These are phyloP conservation scores for Curvularia sp. DNA, from an alignment of 2,329 filamentous ascomycete species.

Conservation along the genomic window DNA sequence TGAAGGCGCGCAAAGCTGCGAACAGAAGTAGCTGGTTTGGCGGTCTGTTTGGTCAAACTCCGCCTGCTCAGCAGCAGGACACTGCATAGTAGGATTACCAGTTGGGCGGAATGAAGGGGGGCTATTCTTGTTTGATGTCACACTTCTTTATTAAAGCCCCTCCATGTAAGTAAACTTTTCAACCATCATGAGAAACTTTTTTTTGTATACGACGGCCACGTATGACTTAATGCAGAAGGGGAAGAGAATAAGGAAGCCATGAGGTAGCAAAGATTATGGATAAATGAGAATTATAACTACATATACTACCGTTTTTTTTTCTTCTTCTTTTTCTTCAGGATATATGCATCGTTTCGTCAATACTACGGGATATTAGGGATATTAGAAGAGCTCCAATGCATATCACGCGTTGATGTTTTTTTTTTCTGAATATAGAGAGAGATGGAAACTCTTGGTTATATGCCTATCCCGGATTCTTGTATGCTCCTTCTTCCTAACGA, in stretches of 20 bases:
- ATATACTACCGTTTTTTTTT: neutral
- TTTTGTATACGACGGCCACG: constrained; percentile 14
- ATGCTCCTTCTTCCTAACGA: neutral
- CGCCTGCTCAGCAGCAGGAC: constrained; percentile 35
- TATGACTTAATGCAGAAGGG: constrained; percentile 17
- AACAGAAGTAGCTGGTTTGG: constrained; percentile 57
- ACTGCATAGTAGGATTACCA: constrained; percentile 12
- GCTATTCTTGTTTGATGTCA: constrained; percentile 2
- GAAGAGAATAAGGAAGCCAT: constrained; percentile 1
- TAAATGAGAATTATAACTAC: neutral
- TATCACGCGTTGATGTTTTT: neutral
- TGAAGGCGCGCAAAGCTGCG: constrained; percentile 51
- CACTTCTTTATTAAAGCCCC: neutral
- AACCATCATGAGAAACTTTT: neutral
- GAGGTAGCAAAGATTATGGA: neutral
- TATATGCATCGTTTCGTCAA: neutral
- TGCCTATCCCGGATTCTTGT: neutral
- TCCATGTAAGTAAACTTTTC: constrained; percentile 15
- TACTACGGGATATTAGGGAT: neutral
- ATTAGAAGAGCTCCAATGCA: neutral
- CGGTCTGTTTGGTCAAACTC: constrained; percentile 52
- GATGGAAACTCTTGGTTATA: too few species aligned
- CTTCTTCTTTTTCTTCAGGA: neutral
- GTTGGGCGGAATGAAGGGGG: neutral
- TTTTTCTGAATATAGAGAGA: neutral